Conservation (phyloP, 208 protist genomes). For the Acanthamoeba triangularis region DNA sequence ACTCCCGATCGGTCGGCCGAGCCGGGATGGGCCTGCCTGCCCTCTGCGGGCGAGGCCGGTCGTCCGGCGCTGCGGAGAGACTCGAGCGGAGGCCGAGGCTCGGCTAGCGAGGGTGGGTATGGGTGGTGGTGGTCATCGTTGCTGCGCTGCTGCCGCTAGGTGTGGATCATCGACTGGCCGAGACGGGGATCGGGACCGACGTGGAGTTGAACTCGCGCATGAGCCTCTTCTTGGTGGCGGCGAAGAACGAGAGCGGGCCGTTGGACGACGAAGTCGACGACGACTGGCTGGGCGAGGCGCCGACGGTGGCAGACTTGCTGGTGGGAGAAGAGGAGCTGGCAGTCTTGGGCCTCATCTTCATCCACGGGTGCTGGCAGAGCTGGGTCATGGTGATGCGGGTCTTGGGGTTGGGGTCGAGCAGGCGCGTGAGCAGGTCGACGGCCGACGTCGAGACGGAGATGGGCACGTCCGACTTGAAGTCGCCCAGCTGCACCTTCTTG, state of each 20-base stretch:
- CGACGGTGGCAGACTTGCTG: no score
- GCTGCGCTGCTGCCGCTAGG: background rate
- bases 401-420: conserved; percentile 69
- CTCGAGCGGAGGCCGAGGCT: no score
- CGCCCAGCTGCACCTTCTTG: conserved; percentile 59
- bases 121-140: background rate
- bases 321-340: background rate
- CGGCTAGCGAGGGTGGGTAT: background rate
- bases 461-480: conserved; percentile 52
- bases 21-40: no score
- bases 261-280: background rate
- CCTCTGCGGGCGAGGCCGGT: no score
- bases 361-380: conserved; percentile 64
- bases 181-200: conserved; percentile 15
- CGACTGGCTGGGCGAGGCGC: background rate
- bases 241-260: conserved; percentile 55
- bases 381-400: conserved; percentile 60
- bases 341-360: conserved; percentile 32
- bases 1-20: no score
- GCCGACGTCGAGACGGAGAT: background rate
- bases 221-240: conserved; percentile 35
- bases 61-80: no score
- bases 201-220: conserved; percentile 24
- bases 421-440: conserved; percentile 22
- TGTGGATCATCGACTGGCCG: background rate